Base-by-base conservation (phyloP, 75 land plant species). In the Adiantum capillusveneris region DNA sequence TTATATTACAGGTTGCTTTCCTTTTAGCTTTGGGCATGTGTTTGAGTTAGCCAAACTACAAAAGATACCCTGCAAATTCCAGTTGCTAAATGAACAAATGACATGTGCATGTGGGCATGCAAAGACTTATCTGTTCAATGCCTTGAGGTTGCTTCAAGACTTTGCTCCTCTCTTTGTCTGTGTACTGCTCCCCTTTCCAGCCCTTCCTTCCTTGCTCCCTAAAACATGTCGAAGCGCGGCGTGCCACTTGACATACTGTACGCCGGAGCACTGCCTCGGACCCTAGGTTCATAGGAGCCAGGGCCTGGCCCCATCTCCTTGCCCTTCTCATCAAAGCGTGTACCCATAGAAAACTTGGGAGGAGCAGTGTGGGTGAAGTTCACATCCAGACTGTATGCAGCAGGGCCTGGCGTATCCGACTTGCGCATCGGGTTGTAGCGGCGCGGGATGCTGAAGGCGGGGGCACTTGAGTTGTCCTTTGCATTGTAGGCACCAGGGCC, bases 391-490 rank as follows among this genome's bases (percentile, higher is more conserved):
- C 28, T 29, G 31, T 61, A 61, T 22, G 41, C 63, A 1, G 44
- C 63, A 11, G 63, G 63, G 22, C 63, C 63, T 11, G 63, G 63
- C 5, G 51, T 61, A 13, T n/a, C 29, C 9, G 20, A 21, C 28
- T 27, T 24, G 2, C 44, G 52, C 14, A 19, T 19, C 17, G 2
- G 9, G 22, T 16, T 41, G 22, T 24, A 36, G 25, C 52, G 37
- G 25, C 43, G 48, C 14, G 43, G 63, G 13, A 61, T 61, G 31
- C 63, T 61, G 52, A 44, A 61, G 11, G 63, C 48, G 2, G 63
- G 63, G 1, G 27, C 48, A 11, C 52, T 25, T 2, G 56, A 25
- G 18, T 2, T 25, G 31, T 21, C 14, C 30, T 42, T 61, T 2
- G 63, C 51, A 13, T 31, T 43, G 63, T 61, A 61, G 2, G 63